Evolutionary conservation across 225 moss, liverwort and hornwort species (phyloP), one percentile per base, ranked within the genome.

Genomic region (Physcomitrium patens): DNA sequence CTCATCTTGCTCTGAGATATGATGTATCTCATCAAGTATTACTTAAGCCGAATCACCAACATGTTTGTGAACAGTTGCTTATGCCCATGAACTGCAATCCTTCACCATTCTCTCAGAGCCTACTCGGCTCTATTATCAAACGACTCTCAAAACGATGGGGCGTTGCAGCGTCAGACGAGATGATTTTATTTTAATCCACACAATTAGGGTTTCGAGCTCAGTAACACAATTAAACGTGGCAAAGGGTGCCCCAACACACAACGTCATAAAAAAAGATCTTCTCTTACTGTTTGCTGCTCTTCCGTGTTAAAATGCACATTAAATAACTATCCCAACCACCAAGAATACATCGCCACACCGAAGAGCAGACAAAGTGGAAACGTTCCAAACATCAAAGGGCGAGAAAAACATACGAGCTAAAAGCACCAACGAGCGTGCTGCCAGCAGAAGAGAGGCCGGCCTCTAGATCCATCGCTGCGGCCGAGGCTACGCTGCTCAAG

Each of bases 391-490:
- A 49, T 7, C 47, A 11, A n/a, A 16, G 20, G 13, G 3, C 15
- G 70, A 18, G 37, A 45, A 60, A 18, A 31, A 60, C 92, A 58
- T 80, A 95, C 96, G 96, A 87, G 80, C 80, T 92, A 55, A 99
- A 99, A 12, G 97, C 97, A 77, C 97, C 97, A 3, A 90, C 86
- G 57, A 99, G 85, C 1, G 94, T 99, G 24, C 82, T 90, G 49
- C 91, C 83, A 7, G 97, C 97, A 43, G 93, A 86, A 42, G 91
- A 90, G 7, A 99, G 84, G 1, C 91, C 93, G 2, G 93, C 87
- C 78, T 99, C 97, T 81, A 99, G 78, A 77, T 99, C 97, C 65
- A 87, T 83, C 44, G 86, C 91, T 46, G 85, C 76, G 10, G 88
- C 83, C 45, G 92, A 80, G 12, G 84, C 89, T 66, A 74, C 83